These are phyloP conservation scores for Colletotrichum chrysophilum DNA, from an alignment of 2,329 filamentous ascomycete species.

Conservation along the genomic window DNA sequence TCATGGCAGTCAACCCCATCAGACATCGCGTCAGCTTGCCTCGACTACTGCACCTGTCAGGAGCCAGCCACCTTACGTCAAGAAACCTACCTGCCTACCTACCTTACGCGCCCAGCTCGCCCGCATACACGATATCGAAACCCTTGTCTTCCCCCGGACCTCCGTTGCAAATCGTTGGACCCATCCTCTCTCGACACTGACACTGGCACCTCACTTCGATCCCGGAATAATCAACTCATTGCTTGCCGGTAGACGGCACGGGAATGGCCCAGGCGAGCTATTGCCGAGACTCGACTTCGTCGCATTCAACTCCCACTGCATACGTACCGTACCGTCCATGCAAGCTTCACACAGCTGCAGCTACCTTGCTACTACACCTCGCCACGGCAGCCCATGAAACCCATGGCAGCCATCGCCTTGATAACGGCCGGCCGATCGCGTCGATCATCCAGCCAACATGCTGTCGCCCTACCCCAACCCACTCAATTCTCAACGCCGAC, in stretches of 20 bases:
- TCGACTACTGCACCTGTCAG: slow-evolving; percentile 8
- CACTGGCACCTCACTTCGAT: background rate
- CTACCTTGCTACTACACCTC: background rate
- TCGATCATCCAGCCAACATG: slow-evolving; percentile 15
- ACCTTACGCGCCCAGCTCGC: background rate
- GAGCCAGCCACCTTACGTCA: slow-evolving; percentile 1
- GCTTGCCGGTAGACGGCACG: background rate
- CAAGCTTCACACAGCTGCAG: background rate
- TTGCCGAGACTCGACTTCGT: background rate
- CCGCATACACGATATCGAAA: slow-evolving; percentile 11
- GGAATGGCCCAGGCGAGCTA: background rate
- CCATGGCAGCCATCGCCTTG: slow-evolving; percentile 1
- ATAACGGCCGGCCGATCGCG: slow-evolving; percentile 19
- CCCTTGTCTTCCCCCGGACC: slow-evolving; percentile 19
- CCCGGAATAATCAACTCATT: background rate
- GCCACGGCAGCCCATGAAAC: background rate
- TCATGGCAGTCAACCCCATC: background rate
- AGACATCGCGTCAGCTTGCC: background rate
- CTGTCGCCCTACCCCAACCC: slow-evolving; percentile 2
- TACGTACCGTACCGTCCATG: background rate
- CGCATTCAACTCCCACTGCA: background rate
- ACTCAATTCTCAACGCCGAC: background rate
- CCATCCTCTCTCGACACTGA: background rate
- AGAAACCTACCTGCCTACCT: background rate
- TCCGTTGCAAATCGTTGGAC: slow-evolving; percentile 5